Evolutionary conservation across 768 basidiomycete genomes (phyloP), one percentile per base, ranked within the genome.

Genomic region (Hygrophoropsis aurantiaca): DNA sequence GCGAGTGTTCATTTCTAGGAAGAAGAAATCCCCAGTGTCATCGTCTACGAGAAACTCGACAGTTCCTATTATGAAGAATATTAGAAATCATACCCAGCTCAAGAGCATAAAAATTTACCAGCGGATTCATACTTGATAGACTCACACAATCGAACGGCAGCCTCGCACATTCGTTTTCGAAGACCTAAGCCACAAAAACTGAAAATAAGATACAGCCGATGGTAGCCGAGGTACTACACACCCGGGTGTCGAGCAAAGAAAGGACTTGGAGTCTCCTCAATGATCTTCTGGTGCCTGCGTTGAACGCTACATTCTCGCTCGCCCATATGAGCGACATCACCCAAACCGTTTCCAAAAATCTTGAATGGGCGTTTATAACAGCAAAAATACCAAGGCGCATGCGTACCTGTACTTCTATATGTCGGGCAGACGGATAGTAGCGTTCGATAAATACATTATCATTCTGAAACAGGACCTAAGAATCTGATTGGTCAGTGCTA

Each of bases 301-400:
- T 88, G 85, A 8, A 84, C 63, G 40, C 81, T 84, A 53, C 85
- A 86, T 59, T 88, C 85, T 11, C 85, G 72, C 57, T 87, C 85
- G 30, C 81, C 80, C 70, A 85, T 76, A 52, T 85, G 81, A 4
- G 85, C 66, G 10, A 78, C 79, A 36, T 77, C 66, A 3, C 80
- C 81, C 0, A 60, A 33, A 0, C 84, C 85, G 57, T 88, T 78
- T 11, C 85, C 85, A 51, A 86, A 85, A 0, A 87, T 75, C 82
- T 83, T 24, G 1, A 4, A n/a, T 30, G n/a, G 26, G 39, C 58
- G 43, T 20, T 46, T 23, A 38, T 59, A 26, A 3, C 2, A 19
- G 10, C n/a, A 45, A 21, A 27, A 24, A 26, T 3, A 34, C 35
- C n/a, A 35, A 35, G 3, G 8, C 15, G 37, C n/a, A 3, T 1